These are phyloP conservation scores for Russula abietina DNA, from an alignment of 768 basidiomycete species.

Conservation along the genomic window DNA sequence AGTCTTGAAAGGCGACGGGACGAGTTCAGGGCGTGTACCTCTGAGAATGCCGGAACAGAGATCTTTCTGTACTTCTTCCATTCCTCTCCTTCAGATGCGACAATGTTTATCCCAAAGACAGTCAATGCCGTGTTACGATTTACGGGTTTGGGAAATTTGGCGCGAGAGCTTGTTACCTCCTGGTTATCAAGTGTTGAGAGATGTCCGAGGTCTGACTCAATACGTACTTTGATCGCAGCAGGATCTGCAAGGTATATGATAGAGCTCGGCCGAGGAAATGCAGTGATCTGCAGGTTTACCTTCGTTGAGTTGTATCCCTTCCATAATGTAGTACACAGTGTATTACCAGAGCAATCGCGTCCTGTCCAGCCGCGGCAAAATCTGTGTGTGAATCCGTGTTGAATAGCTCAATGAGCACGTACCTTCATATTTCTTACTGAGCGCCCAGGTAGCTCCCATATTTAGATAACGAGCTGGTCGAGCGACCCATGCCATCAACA, in stretches of 20 bases:
- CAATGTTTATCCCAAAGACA: conserved; percentile 56
- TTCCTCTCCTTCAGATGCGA: conserved; percentile 54
- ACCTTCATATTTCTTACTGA: not conserved
- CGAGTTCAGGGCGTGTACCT: conserved; percentile 36
- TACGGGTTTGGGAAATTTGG: conserved; percentile 54
- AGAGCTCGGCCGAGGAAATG: not conserved
- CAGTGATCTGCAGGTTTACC: not conserved
- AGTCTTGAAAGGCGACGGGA: not conserved
- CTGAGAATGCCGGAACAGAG: conserved; percentile 56
- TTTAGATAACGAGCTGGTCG: not conserved
- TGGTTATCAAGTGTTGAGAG: conserved; percentile 23
- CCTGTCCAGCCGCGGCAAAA: conserved; percentile 13
- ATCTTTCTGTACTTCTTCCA: conserved; percentile 65
- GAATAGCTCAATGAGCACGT: not conserved
- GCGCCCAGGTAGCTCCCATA: not conserved
- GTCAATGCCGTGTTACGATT: conserved; percentile 40
- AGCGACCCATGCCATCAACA: not conserved
- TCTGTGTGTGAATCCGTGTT: not conserved
- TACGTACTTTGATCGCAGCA: conserved; percentile 16
- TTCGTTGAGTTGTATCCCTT: not conserved
- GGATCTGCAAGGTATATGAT: conserved; percentile 15
- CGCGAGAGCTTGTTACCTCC: conserved; percentile 46
- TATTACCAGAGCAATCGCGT: not conserved
- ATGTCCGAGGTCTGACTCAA: too few relatives aligned
- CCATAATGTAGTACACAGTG: too few relatives aligned